phyloP scores from a whole-genome alignment of 805 yeast genomes.

The Sugiyamaella americana region DNA sequence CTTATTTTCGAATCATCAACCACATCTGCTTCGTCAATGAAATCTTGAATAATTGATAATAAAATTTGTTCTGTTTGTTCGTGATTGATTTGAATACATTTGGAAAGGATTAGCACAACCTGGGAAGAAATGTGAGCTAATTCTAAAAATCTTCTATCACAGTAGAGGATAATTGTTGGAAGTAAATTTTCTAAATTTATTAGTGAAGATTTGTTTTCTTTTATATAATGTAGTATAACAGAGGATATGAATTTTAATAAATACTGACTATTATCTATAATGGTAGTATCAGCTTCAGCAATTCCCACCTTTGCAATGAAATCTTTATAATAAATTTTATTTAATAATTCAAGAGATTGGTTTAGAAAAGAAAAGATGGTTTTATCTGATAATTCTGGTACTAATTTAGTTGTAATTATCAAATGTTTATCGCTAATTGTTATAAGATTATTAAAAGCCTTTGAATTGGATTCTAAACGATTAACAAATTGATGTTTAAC shows the following conservation, averaged over 20 bases:
- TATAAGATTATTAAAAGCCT: too few species aligned
- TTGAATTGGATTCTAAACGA: too few species aligned
- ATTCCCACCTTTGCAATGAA: background rate
- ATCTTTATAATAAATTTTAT: background rate
- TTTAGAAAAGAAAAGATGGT: too few species aligned
- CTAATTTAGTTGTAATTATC: too few species aligned
- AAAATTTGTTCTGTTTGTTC: background rate
- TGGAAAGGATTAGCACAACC: background rate
- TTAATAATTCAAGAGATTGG: too few species aligned
- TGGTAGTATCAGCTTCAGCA: background rate
- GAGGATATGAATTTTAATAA: background rate
- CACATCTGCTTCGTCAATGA: background rate
- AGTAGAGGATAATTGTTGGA: background rate
- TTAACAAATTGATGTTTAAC: too few species aligned
- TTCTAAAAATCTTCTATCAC: background rate
- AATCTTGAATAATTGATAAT: background rate
- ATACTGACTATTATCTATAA: background rate
- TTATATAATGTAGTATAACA: background rate
- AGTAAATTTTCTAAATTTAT: background rate
- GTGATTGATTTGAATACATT: slow-evolving; percentile 1
- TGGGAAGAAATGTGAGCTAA: background rate
- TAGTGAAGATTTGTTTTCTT: background rate
- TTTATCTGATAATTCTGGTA: too few species aligned
- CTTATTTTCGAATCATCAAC: background rate
- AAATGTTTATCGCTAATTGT: too few species aligned